Percentiles rank a stretch among this genome's conserved stretches.
phyloP scores from a whole-genome alignment of 306 rosid genomes.

The Datisca glomerata region DNA sequence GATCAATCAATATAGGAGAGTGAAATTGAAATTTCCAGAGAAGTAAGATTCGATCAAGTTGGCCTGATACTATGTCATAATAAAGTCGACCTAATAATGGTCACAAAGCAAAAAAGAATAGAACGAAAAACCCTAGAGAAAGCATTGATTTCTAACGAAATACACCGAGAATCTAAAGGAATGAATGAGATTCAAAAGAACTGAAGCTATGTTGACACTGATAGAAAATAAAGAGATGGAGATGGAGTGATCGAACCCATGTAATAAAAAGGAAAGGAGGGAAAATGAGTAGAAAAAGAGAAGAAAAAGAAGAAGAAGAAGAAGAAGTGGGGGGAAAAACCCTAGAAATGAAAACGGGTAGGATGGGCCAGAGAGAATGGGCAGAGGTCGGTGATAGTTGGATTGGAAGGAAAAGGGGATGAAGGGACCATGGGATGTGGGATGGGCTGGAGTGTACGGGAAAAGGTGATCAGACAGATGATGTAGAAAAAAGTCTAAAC shows the following conservation, averaged over 20 bases:
- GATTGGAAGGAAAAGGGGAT: not conserved
- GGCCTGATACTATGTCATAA: not conserved
- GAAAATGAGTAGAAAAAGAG: not conserved
- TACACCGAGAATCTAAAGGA: not conserved
- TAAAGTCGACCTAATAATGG: not conserved
- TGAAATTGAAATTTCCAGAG: not conserved
- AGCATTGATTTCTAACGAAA: too few species aligned
- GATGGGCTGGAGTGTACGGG: too few species aligned
- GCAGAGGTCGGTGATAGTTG: too few species aligned
- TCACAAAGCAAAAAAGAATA: too few species aligned
- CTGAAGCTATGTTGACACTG: not conserved
- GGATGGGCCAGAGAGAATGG: too few species aligned
- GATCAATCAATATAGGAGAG: not conserved
- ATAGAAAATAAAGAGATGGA: not conserved
- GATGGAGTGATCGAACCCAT: too few species aligned
- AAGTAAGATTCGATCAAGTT: not conserved
- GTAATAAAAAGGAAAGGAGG: too few species aligned
- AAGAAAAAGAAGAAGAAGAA: not conserved
- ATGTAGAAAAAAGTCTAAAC: too few species aligned
- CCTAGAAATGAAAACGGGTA: not conserved
- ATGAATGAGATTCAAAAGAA: not conserved
- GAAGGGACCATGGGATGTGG: not conserved
- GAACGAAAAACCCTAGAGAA: not conserved
- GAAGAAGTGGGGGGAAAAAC: not conserved
- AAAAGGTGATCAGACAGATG: too few species aligned